Evolutionary conservation across 2,329 filamentous ascomycete species (phyloP).

Genomic region (Fusarium sp.): DNA sequence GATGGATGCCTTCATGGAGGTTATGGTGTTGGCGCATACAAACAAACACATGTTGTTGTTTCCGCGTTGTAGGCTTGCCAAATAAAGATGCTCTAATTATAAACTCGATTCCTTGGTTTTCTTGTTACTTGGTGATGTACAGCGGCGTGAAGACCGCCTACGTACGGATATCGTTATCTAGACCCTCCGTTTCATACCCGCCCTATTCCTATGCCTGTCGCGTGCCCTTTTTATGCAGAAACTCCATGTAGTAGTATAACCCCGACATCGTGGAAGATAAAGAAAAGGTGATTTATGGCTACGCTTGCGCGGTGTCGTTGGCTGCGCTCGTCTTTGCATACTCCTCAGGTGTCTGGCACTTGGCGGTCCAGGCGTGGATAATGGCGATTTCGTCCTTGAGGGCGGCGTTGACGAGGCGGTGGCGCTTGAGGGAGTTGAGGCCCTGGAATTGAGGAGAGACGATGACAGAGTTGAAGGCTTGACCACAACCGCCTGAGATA

Average conservation of each 20-base stretch:
- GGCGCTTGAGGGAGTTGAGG: constrained; percentile 81
- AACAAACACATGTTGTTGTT: constrained; percentile 28
- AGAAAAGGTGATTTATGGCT: background rate
- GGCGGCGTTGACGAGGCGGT: constrained; percentile 84
- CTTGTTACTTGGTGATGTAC: constrained; percentile 27
- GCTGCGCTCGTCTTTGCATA: constrained; percentile 65
- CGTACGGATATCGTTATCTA: constrained; percentile 21
- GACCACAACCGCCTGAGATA: constrained; percentile 65
- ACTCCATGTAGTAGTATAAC: background rate
- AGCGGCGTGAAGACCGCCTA: constrained; percentile 6
- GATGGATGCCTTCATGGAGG: constrained; percentile 26
- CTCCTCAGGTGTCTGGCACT: constrained; percentile 91
- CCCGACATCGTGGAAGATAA: background rate
- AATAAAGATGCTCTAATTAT: constrained; percentile 38
- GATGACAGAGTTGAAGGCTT: constrained; percentile 67
- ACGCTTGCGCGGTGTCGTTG: constrained; percentile 19
- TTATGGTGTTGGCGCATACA: constrained; percentile 35
- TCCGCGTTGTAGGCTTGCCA: constrained; percentile 32
- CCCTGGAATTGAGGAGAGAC: constrained; percentile 74
- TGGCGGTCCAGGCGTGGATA: constrained; percentile 95
- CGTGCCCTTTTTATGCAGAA: constrained; percentile 10
- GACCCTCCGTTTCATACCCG: background rate
- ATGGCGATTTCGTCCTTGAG: constrained; percentile 88
- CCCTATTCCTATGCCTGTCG: background rate
- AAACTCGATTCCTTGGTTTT: constrained; percentile 11